phyloP scores from a whole-genome alignment of 1,284 basidiomycete genomes.

The Moniliophthora roreri region DNA sequence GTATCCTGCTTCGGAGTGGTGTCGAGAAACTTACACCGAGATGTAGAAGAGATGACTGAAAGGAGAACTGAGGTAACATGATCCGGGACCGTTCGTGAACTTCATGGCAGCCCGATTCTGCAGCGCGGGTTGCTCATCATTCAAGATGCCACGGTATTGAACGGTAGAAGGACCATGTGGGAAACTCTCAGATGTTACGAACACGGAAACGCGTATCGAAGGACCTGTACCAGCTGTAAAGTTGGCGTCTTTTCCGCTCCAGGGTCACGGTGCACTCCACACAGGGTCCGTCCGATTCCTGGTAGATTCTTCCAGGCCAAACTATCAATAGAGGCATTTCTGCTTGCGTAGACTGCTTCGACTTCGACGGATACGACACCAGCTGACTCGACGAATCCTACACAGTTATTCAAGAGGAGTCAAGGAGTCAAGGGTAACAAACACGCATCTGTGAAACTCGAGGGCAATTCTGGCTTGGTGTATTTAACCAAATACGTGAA shows the following conservation, averaged over 20 bases:
- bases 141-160: conserved; percentile 70
- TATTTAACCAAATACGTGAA: conserved; percentile 37
- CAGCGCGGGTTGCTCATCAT: conserved; percentile 31
- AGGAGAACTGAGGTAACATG: conserved; percentile 46
- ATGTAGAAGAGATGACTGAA: conserved; percentile 69
- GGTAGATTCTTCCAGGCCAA: conserved; percentile 60
- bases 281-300: conserved; percentile 56
- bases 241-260: conserved; percentile 44
- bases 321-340: conserved; percentile 51
- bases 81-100: conserved; percentile 16
- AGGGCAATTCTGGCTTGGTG: conserved; percentile 33
- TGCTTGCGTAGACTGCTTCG: conserved; percentile 56
- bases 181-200: conserved; percentile 51
- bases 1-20: neutral
- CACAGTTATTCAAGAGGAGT: neutral
- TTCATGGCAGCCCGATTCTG: conserved; percentile 33
- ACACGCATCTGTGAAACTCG: conserved; percentile 46
- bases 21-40: conserved; percentile 43
- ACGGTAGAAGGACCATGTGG: conserved; percentile 68
- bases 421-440: neutral
- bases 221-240: conserved; percentile 64
- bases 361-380: conserved; percentile 67
- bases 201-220: conserved; percentile 44
- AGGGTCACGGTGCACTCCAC: conserved; percentile 63
- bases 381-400: conserved; percentile 64